These are phyloP conservation scores for Clohesyomyces aquaticus DNA, from an alignment of 495 filamentous ascomycete genomes.

Conservation along the genomic window DNA sequence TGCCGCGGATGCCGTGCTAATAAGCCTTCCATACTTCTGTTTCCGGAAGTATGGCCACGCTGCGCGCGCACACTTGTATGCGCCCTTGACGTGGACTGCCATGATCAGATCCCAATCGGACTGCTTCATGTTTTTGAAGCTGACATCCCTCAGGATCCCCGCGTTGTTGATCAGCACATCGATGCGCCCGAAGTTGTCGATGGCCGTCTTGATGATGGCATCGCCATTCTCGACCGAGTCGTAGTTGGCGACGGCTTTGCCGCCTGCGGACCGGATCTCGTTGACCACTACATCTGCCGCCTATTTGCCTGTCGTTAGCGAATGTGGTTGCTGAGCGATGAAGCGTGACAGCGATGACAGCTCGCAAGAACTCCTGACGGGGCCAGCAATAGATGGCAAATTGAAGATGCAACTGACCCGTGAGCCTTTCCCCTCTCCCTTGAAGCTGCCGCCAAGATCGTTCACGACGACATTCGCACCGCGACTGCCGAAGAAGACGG, in stretches of 20 bases:
- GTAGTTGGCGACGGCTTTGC: conserved; percentile 98
- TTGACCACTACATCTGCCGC: conserved; percentile 95
- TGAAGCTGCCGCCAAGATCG: conserved; percentile 91
- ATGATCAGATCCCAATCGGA: conserved; percentile 95
- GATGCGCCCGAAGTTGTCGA: conserved; percentile 87
- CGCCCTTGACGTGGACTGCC: conserved; percentile 89
- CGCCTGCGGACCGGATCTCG: conserved; percentile 88
- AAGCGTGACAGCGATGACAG: conserved; percentile 5
- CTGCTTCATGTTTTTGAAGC: conserved; percentile 99
- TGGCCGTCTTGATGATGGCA: conserved; percentile 93
- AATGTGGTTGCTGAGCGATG: neutral
- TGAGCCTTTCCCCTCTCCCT: conserved; percentile 71
- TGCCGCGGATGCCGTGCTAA: conserved; percentile 94
- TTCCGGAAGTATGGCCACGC: conserved; percentile 98
- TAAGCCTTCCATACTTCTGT: conserved; percentile 95
- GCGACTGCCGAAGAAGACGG: conserved; percentile 84
- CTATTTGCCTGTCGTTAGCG: conserved; percentile 41
- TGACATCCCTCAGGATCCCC: conserved; percentile 92
- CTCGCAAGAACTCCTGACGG: neutral
- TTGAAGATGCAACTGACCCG: conserved; percentile 13
- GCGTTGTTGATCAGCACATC: conserved; percentile 98
- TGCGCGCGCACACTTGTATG: conserved; percentile 95
- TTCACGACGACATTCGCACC: conserved; percentile 98
- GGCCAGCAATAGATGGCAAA: neutral
- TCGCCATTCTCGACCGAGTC: conserved; percentile 95